Evolutionary conservation across 1,139 yeast genomes (phyloP).

Genomic region (Trichomonascaceae sp.): DNA sequence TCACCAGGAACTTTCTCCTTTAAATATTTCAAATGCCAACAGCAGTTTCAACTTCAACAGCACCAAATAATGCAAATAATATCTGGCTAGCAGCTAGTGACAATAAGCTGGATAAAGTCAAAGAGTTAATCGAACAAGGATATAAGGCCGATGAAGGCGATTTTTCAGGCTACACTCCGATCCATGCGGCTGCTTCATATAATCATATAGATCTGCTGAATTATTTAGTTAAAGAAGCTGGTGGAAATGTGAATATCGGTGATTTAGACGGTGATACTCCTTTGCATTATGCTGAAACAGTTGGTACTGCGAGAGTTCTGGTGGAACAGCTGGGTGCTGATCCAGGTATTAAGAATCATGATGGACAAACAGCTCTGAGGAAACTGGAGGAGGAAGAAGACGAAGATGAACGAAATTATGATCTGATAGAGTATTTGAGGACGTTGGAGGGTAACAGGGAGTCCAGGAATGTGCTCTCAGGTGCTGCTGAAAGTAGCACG

Average conservation of each 20-base stretch:
- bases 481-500: not conserved
- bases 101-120: slow-evolving; percentile 57
- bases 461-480: no score
- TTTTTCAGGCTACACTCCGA: slow-evolving; percentile 90
- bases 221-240: slow-evolving; percentile 46
- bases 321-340: slow-evolving; percentile 66
- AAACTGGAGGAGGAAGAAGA: slow-evolving; percentile 81
- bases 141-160: slow-evolving; percentile 68
- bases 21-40: not conserved
- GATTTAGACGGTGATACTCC: slow-evolving; percentile 96
- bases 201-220: slow-evolving; percentile 67
- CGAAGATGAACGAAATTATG: slow-evolving; percentile 84
- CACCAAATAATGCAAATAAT: slow-evolving; percentile 34
- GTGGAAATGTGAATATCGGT: slow-evolving; percentile 75
- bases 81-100: slow-evolving; percentile 97
- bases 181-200: slow-evolving; percentile 95
- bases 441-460: slow-evolving; percentile 27
- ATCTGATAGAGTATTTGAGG: slow-evolving; percentile 58
- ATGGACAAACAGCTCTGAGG: slow-evolving; percentile 62
- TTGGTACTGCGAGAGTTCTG: slow-evolving; percentile 51
- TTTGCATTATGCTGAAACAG: slow-evolving; percentile 78
- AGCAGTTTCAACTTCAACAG: not conserved
- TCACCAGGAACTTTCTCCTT: no score
- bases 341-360: slow-evolving; percentile 54
- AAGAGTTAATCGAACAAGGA: slow-evolving; percentile 47